Percentiles rank a stretch among this genome's conserved stretches.
These are phyloP conservation scores for Lepiota subincarnata DNA, from an alignment of 768 basidiomycete species.

Conservation along the genomic window DNA sequence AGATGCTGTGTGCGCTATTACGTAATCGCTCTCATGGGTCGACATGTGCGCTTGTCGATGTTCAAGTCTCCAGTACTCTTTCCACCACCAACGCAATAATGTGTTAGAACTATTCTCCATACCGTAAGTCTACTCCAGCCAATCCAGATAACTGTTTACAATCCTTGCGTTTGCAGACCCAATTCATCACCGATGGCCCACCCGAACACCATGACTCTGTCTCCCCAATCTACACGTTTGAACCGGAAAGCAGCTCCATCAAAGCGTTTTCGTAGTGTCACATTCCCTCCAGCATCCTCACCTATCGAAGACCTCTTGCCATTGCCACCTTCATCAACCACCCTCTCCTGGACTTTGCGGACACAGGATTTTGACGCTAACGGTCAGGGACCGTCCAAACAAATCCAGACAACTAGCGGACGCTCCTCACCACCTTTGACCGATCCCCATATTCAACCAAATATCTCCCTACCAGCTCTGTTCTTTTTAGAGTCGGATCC, in stretches of 20 bases:
- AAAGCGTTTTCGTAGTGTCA: neutral
- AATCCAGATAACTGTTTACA: neutral
- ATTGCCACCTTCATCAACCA: neutral
- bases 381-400: neutral
- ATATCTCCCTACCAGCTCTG: neutral
- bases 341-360: neutral
- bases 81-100: neutral
- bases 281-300: neutral
- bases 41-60: neutral
- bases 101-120: neutral
- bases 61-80: neutral
- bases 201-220: slow-evolving; percentile 1
- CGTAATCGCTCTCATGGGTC: neutral
- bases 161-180: neutral
- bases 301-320: neutral
- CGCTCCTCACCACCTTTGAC: slow-evolving; percentile 1
- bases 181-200: neutral
- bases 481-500: neutral
- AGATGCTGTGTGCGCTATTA: neutral
- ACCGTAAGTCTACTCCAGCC: neutral
- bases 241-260: slow-evolving; percentile 4
- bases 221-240: slow-evolving; percentile 4
- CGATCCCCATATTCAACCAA: neutral
- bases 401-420: neutral
- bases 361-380: neutral